These are phyloP conservation scores for Stevia rebaudiana DNA, from an alignment of 140 eudicot species.

Conservation along the genomic window DNA sequence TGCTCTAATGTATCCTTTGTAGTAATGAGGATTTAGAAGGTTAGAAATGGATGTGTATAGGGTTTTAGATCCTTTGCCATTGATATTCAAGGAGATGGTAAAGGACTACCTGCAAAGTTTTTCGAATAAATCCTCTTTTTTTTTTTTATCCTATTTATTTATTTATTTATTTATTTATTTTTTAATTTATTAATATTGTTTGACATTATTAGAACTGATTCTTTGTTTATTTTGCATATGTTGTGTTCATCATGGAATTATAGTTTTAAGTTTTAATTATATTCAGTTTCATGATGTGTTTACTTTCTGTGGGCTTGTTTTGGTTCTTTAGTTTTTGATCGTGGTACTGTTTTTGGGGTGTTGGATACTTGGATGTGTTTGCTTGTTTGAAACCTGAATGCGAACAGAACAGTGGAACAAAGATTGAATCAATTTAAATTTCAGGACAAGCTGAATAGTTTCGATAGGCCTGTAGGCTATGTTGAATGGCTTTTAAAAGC, in stretches of 20 bases:
- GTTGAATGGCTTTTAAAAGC: too few relatives aligned
- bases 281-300: not conserved
- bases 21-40: conserved; percentile 32
- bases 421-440: too few relatives aligned
- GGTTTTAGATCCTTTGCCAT: conserved; percentile 33
- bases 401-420: too few relatives aligned
- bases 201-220: not conserved
- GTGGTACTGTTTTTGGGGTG: not conserved
- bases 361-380: too few relatives aligned
- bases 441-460: too few relatives aligned
- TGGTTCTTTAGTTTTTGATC: too few relatives aligned
- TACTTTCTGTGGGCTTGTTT: too few relatives aligned
- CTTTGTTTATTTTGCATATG: not conserved
- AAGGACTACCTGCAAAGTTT: conserved; percentile 20
- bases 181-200: too few relatives aligned
- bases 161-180: too few relatives aligned
- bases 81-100: conserved; percentile 34
- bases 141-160: too few relatives aligned
- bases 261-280: not conserved
- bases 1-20: conserved; percentile 40
- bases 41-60: conserved; percentile 43
- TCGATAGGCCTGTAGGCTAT: too few relatives aligned
- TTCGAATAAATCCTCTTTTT: conserved; percentile 20
- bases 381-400: too few relatives aligned
- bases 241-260: not conserved